Evolutionary conservation across 257 asterid species (phyloP), one percentile per base, ranked within the genome.

Genomic region (Paraleonurus japonicus): DNA sequence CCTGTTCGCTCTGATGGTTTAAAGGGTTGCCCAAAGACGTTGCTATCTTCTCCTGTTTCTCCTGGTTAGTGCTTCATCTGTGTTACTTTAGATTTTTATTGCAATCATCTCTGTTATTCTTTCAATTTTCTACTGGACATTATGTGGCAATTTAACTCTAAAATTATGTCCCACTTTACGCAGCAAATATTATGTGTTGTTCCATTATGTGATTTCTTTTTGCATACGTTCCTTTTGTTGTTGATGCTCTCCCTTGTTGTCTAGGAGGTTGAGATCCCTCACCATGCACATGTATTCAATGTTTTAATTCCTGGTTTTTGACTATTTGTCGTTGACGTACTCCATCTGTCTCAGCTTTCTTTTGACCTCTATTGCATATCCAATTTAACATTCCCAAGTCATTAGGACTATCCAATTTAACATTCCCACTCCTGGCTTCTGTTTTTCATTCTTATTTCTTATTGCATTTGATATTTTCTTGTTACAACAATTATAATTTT

Each of bases 1-100:
- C 99, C 99, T 12, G 90, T 89, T 68, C 90, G 97, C 59, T 82
- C 77, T 66, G 99, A 95, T 87, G 96, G 98, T 72, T 65, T 83
- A 74, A 84, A 83, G 81, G 99, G 99, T 23, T 41, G 45, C 71
- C 83, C 87, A 16, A 79, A 61, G 74, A 88, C 84, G 43, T 47
- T 91, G 74, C 35, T 83, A 58, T 91, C 99, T 70, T 11, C 57
- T 75, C 88, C 92, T 53, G 82, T 94, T 81, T 84, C 85, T 68
- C 95, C 98, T 32, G 99, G 99, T 91, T 69, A 67, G 87, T 70
- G 17, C 47, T 71, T 59, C 53, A 16, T 55, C 50, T 74, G 55
- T 58, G 53, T 23, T 63, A 22, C 72, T 61, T 54, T 41, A 17
- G 32, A 41, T 59, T 70, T 59, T 24, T 19, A 17, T 24, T 43